Percentiles rank a stretch among this genome's conserved stretches.
Evolutionary conservation across 1,139 yeast genomes (phyloP).

Genomic region (Suhomyces bribrorum): DNA sequence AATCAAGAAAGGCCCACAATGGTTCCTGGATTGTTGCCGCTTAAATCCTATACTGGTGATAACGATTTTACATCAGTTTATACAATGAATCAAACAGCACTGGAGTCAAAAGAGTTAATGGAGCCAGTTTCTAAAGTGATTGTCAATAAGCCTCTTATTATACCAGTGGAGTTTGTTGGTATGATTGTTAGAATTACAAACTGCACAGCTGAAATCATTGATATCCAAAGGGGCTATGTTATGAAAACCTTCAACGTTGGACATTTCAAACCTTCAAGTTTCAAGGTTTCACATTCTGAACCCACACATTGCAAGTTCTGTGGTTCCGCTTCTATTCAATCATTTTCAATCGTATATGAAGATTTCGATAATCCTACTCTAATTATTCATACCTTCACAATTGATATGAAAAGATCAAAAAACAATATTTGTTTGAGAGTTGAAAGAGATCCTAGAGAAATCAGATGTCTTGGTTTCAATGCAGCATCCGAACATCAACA

Average conservation of each 20-base stretch:
- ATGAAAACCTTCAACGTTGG: slow-evolving; percentile 59
- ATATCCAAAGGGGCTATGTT: slow-evolving; percentile 74
- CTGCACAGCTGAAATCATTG: slow-evolving; percentile 63
- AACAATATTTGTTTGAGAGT: slow-evolving; percentile 82
- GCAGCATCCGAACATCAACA: slow-evolving; percentile 70
- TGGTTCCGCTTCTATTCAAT: slow-evolving; percentile 79
- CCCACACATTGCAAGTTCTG: slow-evolving; percentile 90
- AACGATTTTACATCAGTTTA: slow-evolving; percentile 21
- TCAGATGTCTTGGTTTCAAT: slow-evolving; percentile 82
- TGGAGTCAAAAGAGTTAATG: not conserved
- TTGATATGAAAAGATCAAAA: slow-evolving; percentile 69
- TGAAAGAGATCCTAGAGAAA: slow-evolving; percentile 90
- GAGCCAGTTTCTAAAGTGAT: not conserved
- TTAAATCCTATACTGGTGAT: slow-evolving; percentile 13
- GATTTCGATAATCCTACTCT: slow-evolving; percentile 58
- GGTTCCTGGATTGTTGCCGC: slow-evolving; percentile 35
- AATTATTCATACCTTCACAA: slow-evolving; percentile 70
- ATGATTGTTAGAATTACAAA: slow-evolving; percentile 63
- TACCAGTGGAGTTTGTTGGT: slow-evolving; percentile 65
- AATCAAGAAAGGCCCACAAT: slow-evolving; percentile 40
- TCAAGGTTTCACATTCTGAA: slow-evolving; percentile 74
- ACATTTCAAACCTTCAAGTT: slow-evolving; percentile 58
- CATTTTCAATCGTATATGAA: slow-evolving; percentile 71
- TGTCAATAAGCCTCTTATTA: slow-evolving; percentile 33
- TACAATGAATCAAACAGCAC: slow-evolving; percentile 1